Base-by-base conservation (phyloP, 768 basidiomycete genomes). In the Rhodocollybia butyracea region DNA sequence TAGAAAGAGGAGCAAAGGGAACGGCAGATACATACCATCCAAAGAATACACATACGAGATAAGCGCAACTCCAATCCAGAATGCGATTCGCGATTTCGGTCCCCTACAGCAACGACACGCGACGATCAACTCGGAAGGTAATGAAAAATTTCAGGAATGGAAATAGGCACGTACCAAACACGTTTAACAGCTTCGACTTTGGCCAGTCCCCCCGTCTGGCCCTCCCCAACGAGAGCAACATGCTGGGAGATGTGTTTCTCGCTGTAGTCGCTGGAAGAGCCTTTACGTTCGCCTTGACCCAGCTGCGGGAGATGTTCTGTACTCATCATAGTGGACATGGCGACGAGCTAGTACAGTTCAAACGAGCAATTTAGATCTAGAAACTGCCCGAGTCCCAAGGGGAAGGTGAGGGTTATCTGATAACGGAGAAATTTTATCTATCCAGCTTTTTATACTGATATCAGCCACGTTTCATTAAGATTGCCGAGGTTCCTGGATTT, bases 21-120 rank as follows among this genome's bases (percentile, higher is more conserved):
- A n/a, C n/a, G 8, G n/a, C n/a, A 42, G 48, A 19, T 8, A 22
- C 17, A 70, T 70, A 27, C 73, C 70, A 48, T 83, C 82, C 22
- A 84, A 72, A 1, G 80, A 80, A 65, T 83, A 83, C 55, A 82
- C 76, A 62, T 81, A 83, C 2, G 79, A 75, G 0, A 79, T 78
- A 5, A 80, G 72, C 5, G 66, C 80, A 40, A 83, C 66, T 41
- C 77, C 73, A 19, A 73, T 59, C 66, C 77, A 81, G 43, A 81
- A 69, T 50, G 68, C 65, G 73, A 74, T 78, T 41, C 73, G 71
- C 2, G 72, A 72, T 59, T 69, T 53, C 22, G 39, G 51, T 41
- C 51, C 51, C 51, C 51, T 53, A 29, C 3, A 1, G 15, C 15
- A 42, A 42, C 5, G 3, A n/a, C 17, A 51, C 17, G 46, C 27